Evolutionary conservation across 345 rosid species (phyloP).

Genomic region (Ceriops decandra): DNA sequence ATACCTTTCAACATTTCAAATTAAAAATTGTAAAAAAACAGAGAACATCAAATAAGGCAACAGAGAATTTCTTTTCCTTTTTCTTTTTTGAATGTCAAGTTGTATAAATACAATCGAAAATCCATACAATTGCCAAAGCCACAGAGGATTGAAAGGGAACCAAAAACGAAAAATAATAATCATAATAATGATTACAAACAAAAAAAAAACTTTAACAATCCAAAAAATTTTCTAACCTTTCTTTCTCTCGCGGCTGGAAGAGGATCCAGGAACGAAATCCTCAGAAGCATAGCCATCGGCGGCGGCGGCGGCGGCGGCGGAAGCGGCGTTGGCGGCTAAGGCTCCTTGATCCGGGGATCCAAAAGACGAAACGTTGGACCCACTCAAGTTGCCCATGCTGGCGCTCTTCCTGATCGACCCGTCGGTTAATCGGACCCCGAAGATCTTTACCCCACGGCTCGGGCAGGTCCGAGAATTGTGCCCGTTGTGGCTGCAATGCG

Average conservation of each 20-base stretch:
- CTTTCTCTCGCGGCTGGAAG: constrained; percentile 90
- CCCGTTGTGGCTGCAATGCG: constrained; percentile 40
- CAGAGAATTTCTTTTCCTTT: neutral
- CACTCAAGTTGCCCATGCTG: constrained; percentile 31
- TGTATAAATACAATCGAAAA: too few species aligned
- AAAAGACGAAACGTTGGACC: constrained; percentile 28
- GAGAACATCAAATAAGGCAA: neutral
- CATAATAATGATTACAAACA: neutral
- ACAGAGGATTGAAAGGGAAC: neutral
- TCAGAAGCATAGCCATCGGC: constrained; percentile 91
- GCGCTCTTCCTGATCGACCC: constrained; percentile 54
- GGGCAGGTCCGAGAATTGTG: constrained; percentile 37
- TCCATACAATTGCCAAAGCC: neutral
- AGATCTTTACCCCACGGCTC: constrained; percentile 32
- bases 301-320: constrained; percentile 34
- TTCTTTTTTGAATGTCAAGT: too few species aligned
- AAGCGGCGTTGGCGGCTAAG: constrained; percentile 32
- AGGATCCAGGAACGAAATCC: constrained; percentile 89
- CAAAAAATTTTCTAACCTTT: constrained; percentile 47
- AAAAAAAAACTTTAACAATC: neutral
- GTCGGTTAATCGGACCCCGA: constrained; percentile 33
- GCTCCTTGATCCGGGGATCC: constrained; percentile 63
- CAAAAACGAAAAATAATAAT: neutral
- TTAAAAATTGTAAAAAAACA: neutral
- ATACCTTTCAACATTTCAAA: neutral